These are phyloP conservation scores for Colletotrichum sansevieriae DNA, from an alignment of 2,329 filamentous ascomycete genomes.

Conservation along the genomic window DNA sequence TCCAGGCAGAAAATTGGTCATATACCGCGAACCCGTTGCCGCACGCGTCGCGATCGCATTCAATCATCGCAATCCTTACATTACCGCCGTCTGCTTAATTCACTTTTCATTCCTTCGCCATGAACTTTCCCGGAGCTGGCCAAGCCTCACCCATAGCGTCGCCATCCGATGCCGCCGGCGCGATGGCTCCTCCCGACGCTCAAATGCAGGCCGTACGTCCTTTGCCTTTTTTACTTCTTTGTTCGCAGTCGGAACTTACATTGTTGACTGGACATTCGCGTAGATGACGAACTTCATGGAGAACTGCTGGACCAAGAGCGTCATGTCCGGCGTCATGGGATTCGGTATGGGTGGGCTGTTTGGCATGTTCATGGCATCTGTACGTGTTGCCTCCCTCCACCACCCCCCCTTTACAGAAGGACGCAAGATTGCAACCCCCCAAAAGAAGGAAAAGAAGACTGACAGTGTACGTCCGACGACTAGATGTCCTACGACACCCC, in stretches of 20 bases:
- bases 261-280: background rate
- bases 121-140: slow-evolving; percentile 55
- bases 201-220: slow-evolving; percentile 63
- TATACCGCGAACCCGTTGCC: slow-evolving; percentile 19
- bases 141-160: slow-evolving; percentile 15
- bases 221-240: background rate
- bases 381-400: slow-evolving; percentile 58
- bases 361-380: slow-evolving; percentile 97
- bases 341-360: slow-evolving; percentile 95
- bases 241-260: too few relatives aligned
- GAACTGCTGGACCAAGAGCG: slow-evolving; percentile 89
- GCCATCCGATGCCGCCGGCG: slow-evolving; percentile 44
- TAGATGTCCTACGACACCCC: slow-evolving; percentile 99
- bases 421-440: background rate
- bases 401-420: background rate
- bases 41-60: slow-evolving; percentile 30
- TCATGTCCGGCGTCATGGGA: slow-evolving; percentile 91
- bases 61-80: background rate
- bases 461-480: background rate
- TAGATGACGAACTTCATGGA: slow-evolving; percentile 91
- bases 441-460: background rate
- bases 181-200: slow-evolving; percentile 60
- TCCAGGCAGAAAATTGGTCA: slow-evolving; percentile 55
- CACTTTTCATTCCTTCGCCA: slow-evolving; percentile 39
- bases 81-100: background rate